Conservation (phyloP, 257 asterid species). For the Solanum neorickii region DNA sequence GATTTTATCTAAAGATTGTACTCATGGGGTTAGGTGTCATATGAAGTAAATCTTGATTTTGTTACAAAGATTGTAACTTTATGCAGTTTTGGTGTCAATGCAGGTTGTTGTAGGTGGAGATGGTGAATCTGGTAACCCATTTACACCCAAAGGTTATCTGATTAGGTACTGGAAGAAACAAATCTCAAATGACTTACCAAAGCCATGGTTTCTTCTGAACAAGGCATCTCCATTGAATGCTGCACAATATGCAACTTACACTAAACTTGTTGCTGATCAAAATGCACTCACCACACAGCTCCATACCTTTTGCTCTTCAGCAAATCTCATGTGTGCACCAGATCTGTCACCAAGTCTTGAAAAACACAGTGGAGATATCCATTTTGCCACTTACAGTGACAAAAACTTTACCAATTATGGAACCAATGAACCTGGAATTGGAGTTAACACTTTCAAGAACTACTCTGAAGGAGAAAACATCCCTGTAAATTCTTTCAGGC, state of each 20-base stretch:
- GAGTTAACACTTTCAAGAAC: constrained; percentile 36
- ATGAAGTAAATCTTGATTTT: not conserved
- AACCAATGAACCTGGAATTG: constrained; percentile 23
- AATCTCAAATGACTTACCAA: constrained; percentile 45
- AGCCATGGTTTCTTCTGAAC: constrained; percentile 38
- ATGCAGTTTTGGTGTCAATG: constrained; percentile 12
- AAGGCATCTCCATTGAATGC: constrained; percentile 58
- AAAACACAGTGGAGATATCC: not conserved
- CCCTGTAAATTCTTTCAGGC: constrained; percentile 42
- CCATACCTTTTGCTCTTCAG: constrained; percentile 7
- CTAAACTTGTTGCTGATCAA: constrained; percentile 16
- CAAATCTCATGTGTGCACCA: constrained; percentile 14
- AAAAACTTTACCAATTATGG: constrained; percentile 77
- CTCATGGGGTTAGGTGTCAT: not conserved
- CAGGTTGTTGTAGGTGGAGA: constrained; percentile 27
- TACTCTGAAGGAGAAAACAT: constrained; percentile 38
- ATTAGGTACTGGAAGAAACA: constrained; percentile 58
- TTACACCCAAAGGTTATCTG: constrained; percentile 40
- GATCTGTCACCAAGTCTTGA: constrained; percentile 11
- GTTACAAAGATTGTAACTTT: not conserved
- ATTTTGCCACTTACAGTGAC: not conserved
- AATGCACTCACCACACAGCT: constrained; percentile 9
- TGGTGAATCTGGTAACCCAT: constrained; percentile 27
- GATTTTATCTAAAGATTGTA: not conserved
- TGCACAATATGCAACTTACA: constrained; percentile 36